Base-by-base conservation (phyloP, 2,329 filamentous ascomycete genomes). In the Mycosphaerella arachidis region DNA sequence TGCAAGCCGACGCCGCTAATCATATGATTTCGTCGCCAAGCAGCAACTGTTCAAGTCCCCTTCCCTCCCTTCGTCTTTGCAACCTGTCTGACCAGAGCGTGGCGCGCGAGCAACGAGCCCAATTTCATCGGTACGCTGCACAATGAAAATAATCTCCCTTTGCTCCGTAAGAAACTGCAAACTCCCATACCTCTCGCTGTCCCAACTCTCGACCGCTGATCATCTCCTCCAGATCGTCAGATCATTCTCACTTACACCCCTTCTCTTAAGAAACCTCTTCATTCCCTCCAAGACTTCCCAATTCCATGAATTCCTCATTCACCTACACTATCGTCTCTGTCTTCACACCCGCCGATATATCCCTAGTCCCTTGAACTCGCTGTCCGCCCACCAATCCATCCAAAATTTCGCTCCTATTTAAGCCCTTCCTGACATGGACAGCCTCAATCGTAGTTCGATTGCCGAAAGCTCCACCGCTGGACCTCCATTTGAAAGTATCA, bases 371-470 rank as follows among this genome's bases (percentile, higher is more conserved):
- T 35, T 35, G 24, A 3, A 2, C 24, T 24, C 24, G 24, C 24
- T 24, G 24, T 24, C 24, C 24, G 24, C 24, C 24, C 24, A 24
- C 24, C 33, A 20, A 4, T 48, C 27, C 31, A 33, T 20, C 18
- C 53, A 46, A 63, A 29, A n/a, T 59, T 59, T 52, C 48, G 24
- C 24, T 24, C 24, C 24, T 24, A 1, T 3, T 24, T 3, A 24
- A 24, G 24, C 24, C 3, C 24, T 24, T 24, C 27, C 24, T 10
- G 24, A 7, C 9, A 52, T 52, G 27, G 24, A 52, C 48, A n/a
- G 29, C 45, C 30, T 67, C 60, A 48, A 70, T 68, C 8, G 60
- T 68, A 0, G 68, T 70, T 16, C 63, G 66, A 4, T 65, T 68
- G 8, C 68, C 67, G 33, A 35, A 35, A 13, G 33, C 33, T 13